These are phyloP conservation scores for Herpotrichia juniperi DNA, from an alignment of 2,329 filamentous ascomycete species.

Conservation along the genomic window DNA sequence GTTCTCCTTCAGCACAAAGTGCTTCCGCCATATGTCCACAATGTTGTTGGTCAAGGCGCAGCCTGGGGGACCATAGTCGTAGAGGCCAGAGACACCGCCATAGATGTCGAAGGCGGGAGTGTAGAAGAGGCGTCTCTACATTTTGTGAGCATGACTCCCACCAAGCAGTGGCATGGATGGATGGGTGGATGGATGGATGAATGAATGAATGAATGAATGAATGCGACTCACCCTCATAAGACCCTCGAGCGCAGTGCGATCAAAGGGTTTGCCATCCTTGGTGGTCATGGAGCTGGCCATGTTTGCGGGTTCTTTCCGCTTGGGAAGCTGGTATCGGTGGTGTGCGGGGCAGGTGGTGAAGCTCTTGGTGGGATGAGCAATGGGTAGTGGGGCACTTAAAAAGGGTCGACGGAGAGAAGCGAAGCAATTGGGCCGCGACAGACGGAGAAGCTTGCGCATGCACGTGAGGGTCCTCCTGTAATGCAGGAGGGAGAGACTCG, in stretches of 20 bases:
- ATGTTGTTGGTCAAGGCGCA: constrained; percentile 87
- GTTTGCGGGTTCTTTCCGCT: constrained; percentile 33
- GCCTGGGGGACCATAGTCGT: constrained; percentile 91
- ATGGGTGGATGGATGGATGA: constrained; percentile 51
- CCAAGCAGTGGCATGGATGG: not conserved
- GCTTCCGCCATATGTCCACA: constrained; percentile 87
- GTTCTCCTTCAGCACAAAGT: constrained; percentile 91
- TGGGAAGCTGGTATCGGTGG: constrained; percentile 33
- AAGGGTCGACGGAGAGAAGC: constrained; percentile 32
- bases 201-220: not conserved
- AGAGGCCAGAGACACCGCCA: constrained; percentile 84
- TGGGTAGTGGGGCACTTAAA: constrained; percentile 40
- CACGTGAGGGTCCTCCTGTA: constrained; percentile 27
- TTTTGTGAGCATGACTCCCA: constrained; percentile 30
- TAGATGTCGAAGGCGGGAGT: constrained; percentile 97
- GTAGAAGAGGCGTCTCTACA: constrained; percentile 69
- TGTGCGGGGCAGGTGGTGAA: constrained; percentile 41
- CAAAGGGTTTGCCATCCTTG: constrained; percentile 84
- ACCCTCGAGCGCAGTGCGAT: constrained; percentile 80
- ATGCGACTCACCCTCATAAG: constrained; percentile 75
- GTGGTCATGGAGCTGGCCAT: constrained; percentile 53
- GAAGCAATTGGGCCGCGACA: constrained; percentile 44
- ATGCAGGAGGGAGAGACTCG: constrained; percentile 25
- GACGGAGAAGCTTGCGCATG: constrained; percentile 49
- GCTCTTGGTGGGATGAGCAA: constrained; percentile 38